Conservation (phyloP, 441 rosid genomes). For the Lepidium campestre region DNA sequence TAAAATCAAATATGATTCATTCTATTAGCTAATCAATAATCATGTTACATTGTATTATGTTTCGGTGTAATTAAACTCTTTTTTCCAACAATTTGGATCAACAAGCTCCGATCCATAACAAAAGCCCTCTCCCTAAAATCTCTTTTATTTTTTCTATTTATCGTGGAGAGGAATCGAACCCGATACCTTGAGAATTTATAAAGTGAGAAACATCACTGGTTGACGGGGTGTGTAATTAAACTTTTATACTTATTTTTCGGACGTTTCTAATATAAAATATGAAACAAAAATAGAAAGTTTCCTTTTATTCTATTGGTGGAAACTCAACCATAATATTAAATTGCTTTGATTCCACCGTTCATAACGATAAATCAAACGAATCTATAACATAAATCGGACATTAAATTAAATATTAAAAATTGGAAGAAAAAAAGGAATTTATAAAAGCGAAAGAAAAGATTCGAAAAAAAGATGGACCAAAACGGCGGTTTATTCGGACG, state of each 20-base stretch:
- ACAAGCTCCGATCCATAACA: no score
- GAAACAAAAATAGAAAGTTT: neutral
- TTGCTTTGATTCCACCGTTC: neutral
- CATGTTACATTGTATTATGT: neutral
- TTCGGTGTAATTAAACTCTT: neutral
- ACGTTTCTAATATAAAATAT: no score
- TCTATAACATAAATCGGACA: constrained; percentile 2
- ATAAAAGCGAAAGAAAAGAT: constrained; percentile 8
- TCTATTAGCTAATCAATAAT: neutral
- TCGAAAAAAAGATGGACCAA: constrained; percentile 23
- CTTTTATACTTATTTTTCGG: no score
- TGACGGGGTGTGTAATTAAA: no score
- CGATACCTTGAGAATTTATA: no score
- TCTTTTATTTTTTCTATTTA: no score
- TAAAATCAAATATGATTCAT: neutral
- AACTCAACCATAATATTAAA: neutral
- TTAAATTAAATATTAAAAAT: neutral
- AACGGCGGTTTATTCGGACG: constrained; percentile 32
- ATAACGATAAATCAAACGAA: constrained; percentile 23
- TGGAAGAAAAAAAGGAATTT: neutral
- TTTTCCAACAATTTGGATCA: no score
- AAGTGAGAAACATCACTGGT: no score
- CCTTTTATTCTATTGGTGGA: constrained; percentile 3
- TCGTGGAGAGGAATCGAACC: no score
- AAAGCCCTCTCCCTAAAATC: no score